Percentiles rank a stretch among this genome's conserved stretches.
Conservation (phyloP, 1,284 basidiomycete species). For the Malassezia psittaci region DNA sequence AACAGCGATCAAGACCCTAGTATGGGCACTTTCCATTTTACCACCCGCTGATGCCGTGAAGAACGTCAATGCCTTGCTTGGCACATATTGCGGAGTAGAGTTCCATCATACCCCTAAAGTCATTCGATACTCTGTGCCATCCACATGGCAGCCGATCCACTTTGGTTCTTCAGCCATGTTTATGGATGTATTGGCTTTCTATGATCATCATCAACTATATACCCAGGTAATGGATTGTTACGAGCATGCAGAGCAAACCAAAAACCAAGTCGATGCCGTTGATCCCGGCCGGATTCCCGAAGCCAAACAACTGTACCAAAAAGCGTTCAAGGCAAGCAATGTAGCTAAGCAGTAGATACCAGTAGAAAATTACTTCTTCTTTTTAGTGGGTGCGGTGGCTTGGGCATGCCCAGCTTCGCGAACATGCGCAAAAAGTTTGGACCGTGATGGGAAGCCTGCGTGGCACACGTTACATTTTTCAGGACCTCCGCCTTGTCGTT, state of each 20-base stretch:
- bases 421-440: conserved; percentile 69
- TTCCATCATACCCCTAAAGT: neutral
- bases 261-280: neutral
- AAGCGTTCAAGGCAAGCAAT: no score
- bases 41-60: neutral
- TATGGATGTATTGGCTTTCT: conserved; percentile 10
- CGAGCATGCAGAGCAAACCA: neutral
- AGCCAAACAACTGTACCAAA: no score
- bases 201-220: neutral
- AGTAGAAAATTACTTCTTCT: no score
- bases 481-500: conserved; percentile 5
- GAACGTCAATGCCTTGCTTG: conserved; percentile 7
- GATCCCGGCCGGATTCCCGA: neutral
- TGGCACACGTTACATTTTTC: conserved; percentile 63
- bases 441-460: conserved; percentile 60
- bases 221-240: conserved; percentile 4
- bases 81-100: conserved; percentile 8
- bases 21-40: conserved; percentile 7
- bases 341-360: no score
- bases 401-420: conserved; percentile 63
- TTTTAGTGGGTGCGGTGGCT: conserved; percentile 39
- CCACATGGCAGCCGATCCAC: neutral
- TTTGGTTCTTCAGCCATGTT: conserved; percentile 1
- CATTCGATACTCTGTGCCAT: conserved; percentile 1
- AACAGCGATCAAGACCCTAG: conserved; percentile 12